These are phyloP conservation scores for Ascochyta rabiei DNA, from an alignment of 2,329 filamentous ascomycete species.

Conservation along the genomic window DNA sequence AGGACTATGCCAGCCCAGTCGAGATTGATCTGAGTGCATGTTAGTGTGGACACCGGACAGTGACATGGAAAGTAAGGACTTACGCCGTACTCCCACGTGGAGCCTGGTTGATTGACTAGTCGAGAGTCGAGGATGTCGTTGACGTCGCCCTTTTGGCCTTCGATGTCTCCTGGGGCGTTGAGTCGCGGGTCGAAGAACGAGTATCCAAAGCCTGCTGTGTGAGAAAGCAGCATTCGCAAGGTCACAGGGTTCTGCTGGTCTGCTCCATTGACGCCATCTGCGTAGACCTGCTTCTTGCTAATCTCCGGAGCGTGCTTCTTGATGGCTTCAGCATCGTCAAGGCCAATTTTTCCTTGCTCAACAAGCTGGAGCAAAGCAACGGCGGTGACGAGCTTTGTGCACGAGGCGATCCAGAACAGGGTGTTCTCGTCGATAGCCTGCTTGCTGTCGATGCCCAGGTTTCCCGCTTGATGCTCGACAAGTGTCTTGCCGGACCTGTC, in stretches of 20 bases:
- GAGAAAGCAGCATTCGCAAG: conserved; percentile 57
- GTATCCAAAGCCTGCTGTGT: conserved; percentile 59
- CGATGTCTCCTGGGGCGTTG: conserved; percentile 54
- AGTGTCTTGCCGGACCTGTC: conserved; percentile 53
- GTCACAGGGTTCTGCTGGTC: conserved; percentile 55
- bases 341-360: conserved; percentile 44
- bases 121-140: conserved; percentile 59
- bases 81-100: conserved; percentile 63
- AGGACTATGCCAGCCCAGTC: conserved; percentile 59
- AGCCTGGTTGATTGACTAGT: conserved; percentile 68
- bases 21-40: conserved; percentile 51
- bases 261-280: conserved; percentile 41
- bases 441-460: conserved; percentile 44
- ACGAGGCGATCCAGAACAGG: conserved; percentile 64
- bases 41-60: background rate
- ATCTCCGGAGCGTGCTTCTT: conserved; percentile 46
- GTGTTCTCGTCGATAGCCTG: conserved; percentile 65
- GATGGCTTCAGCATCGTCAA: conserved; percentile 44
- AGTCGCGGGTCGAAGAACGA: conserved; percentile 56
- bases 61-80: conserved; percentile 2
- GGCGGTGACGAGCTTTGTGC: conserved; percentile 51
- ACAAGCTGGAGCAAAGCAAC: conserved; percentile 45
- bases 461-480: conserved; percentile 51
- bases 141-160: conserved; percentile 63
- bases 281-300: conserved; percentile 50